These are phyloP conservation scores for Coccomyxa sp. DNA, from an alignment of 139 green algal species.

Conservation along the genomic window DNA sequence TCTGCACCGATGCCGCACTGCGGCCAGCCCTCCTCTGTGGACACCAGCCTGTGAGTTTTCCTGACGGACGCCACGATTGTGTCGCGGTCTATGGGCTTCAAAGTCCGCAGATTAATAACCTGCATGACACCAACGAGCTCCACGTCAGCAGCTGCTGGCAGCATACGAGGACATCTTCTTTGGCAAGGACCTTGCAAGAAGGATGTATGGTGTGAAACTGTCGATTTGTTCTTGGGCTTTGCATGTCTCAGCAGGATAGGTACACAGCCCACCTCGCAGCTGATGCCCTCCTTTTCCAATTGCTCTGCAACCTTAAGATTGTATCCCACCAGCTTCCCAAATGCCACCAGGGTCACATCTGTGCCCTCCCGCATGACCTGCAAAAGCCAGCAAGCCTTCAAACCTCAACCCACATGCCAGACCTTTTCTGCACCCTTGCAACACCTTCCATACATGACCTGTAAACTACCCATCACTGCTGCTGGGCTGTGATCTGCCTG, in stretches of 20 bases:
- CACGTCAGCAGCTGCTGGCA: not conserved
- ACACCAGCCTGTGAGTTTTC: slow-evolving; percentile 88
- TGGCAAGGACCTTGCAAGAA: not conserved
- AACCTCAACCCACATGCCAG: not conserved
- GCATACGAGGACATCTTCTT: not conserved
- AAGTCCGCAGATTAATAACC: slow-evolving; percentile 93
- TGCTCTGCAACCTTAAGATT: slow-evolving; percentile 83
- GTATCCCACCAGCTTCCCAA: slow-evolving; percentile 92
- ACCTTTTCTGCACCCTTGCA: not conserved
- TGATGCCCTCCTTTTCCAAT: slow-evolving; percentile 87
- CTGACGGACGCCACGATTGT: slow-evolving; percentile 74
- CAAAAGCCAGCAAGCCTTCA: not conserved
- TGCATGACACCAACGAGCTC: slow-evolving; percentile 11
- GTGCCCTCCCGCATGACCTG: slow-evolving; percentile 70
- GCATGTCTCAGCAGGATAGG: too few relatives aligned
- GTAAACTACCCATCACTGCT: not conserved
- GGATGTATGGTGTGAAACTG: not conserved
- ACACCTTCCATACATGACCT: not conserved
- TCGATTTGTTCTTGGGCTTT: too few relatives aligned
- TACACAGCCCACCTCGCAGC: slow-evolving; percentile 66
- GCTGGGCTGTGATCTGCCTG: not conserved
- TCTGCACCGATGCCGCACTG: slow-evolving; percentile 81
- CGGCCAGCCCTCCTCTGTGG: slow-evolving; percentile 98
- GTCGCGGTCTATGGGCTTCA: slow-evolving; percentile 91
- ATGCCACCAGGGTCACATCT: slow-evolving; percentile 89